Conservation (phyloP, 345 rosid species). For the Salix purpurea region DNA sequence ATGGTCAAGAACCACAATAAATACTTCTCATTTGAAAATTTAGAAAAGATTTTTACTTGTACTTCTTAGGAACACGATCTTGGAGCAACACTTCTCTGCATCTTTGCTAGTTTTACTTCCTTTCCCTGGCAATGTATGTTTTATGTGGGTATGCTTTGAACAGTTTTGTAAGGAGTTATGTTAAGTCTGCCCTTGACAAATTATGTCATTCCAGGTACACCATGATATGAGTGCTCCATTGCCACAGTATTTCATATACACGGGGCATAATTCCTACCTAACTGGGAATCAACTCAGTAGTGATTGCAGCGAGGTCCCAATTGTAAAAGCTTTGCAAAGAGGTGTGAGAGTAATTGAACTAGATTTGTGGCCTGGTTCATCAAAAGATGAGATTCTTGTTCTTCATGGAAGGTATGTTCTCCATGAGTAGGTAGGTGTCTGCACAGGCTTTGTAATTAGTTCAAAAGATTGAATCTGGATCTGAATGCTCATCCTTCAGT, state of each 20-base stretch:
- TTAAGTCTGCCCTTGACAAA: conserved; percentile 9
- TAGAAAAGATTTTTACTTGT: neutral
- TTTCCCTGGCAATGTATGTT: neutral
- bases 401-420: conserved; percentile 73
- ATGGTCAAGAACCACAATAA: neutral
- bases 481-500: neutral
- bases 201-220: conserved; percentile 59
- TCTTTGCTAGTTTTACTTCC: neutral
- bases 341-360: conserved; percentile 93
- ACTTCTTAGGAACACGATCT: neutral
- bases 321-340: conserved; percentile 62
- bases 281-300: conserved; percentile 94
- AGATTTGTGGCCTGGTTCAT: conserved; percentile 89
- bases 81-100: neutral
- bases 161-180: neutral
- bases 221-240: conserved; percentile 81
- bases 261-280: conserved; percentile 91
- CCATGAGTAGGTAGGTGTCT: neutral
- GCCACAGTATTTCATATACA: conserved; percentile 83
- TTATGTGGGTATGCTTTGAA: neutral
- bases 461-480: neutral
- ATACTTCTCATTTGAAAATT: neutral
- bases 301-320: conserved; percentile 88
- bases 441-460: neutral
- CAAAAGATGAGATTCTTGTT: conserved; percentile 65